Conservation (phyloP, 805 yeast species). For the Candida multigemmis region DNA sequence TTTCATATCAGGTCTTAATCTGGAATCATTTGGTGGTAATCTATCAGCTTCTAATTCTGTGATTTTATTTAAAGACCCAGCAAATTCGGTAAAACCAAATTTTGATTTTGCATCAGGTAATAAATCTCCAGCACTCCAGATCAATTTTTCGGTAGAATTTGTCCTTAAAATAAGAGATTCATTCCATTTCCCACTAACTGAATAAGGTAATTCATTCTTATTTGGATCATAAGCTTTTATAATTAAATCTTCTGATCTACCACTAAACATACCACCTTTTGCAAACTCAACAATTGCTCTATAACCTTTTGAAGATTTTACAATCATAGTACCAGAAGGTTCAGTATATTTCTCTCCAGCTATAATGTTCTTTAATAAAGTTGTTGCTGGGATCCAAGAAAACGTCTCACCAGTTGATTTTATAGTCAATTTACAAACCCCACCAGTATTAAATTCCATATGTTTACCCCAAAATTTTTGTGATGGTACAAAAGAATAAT, state of each 20-base stretch:
- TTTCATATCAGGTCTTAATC: slow-evolving; percentile 80
- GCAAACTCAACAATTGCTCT: slow-evolving; percentile 69
- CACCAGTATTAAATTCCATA: slow-evolving; percentile 72
- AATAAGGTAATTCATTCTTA: slow-evolving; percentile 27
- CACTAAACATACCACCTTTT: slow-evolving; percentile 75
- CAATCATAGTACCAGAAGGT: slow-evolving; percentile 61
- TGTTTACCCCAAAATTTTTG: slow-evolving; percentile 96
- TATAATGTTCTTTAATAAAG: slow-evolving; percentile 74
- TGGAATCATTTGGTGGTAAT: slow-evolving; percentile 81
- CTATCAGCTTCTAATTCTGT: slow-evolving; percentile 56
- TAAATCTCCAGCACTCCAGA: slow-evolving; percentile 70
- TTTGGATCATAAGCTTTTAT: slow-evolving; percentile 33
- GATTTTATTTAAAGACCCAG: slow-evolving; percentile 74
- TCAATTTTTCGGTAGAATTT: slow-evolving; percentile 27
- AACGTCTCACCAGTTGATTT: slow-evolving; percentile 61
- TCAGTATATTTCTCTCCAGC: slow-evolving; percentile 95
- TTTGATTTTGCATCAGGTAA: slow-evolving; percentile 50
- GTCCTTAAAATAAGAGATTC: slow-evolving; percentile 42
- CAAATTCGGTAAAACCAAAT: slow-evolving; percentile 80
- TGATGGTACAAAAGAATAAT: slow-evolving; percentile 58
- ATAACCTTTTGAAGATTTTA: slow-evolving; percentile 61
- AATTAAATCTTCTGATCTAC: slow-evolving; percentile 61
- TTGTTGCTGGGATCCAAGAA: slow-evolving; percentile 76
- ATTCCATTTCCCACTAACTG: slow-evolving; percentile 81
- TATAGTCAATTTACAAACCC: slow-evolving; percentile 50